These are phyloP conservation scores for Trametes coccinea DNA, from an alignment of 768 basidiomycete species.

Conservation along the genomic window DNA sequence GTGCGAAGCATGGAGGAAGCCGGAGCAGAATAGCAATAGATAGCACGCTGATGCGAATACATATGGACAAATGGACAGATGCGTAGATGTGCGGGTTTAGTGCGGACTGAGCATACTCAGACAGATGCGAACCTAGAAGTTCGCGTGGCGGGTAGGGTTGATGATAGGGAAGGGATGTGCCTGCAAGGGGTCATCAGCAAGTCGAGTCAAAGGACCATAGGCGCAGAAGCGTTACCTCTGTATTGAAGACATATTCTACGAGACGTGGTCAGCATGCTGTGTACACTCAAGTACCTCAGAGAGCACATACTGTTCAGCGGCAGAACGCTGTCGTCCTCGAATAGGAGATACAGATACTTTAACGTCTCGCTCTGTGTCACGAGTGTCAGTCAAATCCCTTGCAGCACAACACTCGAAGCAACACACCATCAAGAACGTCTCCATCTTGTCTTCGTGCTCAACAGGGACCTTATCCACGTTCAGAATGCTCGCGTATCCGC, in stretches of 20 bases:
- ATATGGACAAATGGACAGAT: neutral
- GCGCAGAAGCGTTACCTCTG: slow-evolving; percentile 57
- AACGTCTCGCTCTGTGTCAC: slow-evolving; percentile 73
- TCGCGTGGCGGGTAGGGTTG: slow-evolving; percentile 47
- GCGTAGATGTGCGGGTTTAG: neutral
- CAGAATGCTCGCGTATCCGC: slow-evolving; percentile 81
- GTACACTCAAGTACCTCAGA: neutral
- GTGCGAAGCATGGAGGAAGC: neutral
- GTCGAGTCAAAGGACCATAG: neutral
- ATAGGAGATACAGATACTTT: slow-evolving; percentile 89
- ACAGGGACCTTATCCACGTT: slow-evolving; percentile 81
- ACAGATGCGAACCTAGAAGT: slow-evolving; percentile 37
- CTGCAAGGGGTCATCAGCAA: slow-evolving; percentile 31
- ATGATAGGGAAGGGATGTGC: slow-evolving; percentile 77
- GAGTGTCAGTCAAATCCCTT: neutral
- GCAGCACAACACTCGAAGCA: neutral
- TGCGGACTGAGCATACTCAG: neutral
- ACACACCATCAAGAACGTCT: slow-evolving; percentile 88
- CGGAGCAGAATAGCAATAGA: slow-evolving; percentile 4
- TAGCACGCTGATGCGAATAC: slow-evolving; percentile 8
- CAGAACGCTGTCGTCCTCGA: slow-evolving; percentile 70
- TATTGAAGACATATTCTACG: slow-evolving; percentile 87
- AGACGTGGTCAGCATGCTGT: slow-evolving; percentile 14
- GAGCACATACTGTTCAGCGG: slow-evolving; percentile 67
- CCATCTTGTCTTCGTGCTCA: slow-evolving; percentile 85